Evolutionary conservation across 495 filamentous ascomycete genomes (phyloP).

Genomic region (Annulohypoxylon bovei): DNA sequence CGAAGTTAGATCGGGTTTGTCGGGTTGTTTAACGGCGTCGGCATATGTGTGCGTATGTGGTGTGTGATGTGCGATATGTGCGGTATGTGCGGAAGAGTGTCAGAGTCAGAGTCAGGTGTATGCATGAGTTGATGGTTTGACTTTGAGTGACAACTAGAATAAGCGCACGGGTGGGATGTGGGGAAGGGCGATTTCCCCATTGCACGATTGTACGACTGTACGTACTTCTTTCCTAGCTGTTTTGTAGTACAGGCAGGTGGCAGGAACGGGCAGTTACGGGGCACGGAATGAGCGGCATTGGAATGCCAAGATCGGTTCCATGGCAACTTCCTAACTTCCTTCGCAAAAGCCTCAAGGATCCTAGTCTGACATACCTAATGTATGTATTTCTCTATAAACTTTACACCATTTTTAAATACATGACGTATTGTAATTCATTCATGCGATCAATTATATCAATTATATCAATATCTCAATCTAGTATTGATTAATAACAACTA

Average conservation of each 20-base stretch:
- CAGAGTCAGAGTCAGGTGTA: conserved; percentile 1
- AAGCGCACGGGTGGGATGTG: conserved; percentile 34
- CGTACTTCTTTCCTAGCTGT: background rate
- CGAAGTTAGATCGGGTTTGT: conserved; percentile 1
- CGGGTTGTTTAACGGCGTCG: background rate
- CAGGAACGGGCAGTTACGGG: background rate
- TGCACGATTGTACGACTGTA: conserved; percentile 5
- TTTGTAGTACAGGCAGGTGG: background rate
- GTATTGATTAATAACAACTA: background rate
- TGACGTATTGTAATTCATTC: background rate
- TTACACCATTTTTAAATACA: background rate
- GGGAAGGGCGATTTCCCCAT: conserved; percentile 27
- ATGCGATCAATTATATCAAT: background rate
- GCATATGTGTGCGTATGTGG: background rate
- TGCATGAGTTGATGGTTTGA: conserved; percentile 24
- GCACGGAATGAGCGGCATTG: conserved; percentile 32
- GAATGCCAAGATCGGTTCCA: conserved; percentile 36
- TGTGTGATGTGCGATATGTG: background rate
- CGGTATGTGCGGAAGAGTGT: background rate
- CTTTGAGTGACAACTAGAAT: conserved; percentile 8
- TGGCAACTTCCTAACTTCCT: background rate
- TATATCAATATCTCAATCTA: background rate
- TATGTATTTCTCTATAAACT: background rate
- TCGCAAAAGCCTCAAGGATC: conserved; percentile 22
- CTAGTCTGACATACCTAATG: background rate